phyloP scores from a whole-genome alignment of 805 yeast species.

The Monosporozyma unispora region DNA sequence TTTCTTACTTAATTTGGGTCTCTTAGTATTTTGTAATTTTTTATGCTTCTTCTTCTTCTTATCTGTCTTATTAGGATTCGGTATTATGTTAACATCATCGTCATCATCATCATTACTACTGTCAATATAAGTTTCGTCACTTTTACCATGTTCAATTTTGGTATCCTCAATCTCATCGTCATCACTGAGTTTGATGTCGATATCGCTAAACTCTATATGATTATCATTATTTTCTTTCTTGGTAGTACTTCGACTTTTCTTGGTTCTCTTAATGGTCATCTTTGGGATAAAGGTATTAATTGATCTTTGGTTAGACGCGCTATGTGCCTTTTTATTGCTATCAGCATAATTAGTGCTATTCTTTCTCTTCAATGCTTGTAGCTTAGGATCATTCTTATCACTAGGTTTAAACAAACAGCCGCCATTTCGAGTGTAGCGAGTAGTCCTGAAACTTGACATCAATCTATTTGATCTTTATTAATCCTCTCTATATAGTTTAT shows the following conservation, averaged over 20 bases:
- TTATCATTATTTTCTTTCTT: too few species aligned
- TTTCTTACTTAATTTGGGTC: too few species aligned
- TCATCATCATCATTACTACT: neutral
- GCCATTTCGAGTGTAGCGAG: neutral
- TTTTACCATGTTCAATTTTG: too few species aligned
- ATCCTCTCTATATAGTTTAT: neutral
- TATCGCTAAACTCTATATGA: too few species aligned
- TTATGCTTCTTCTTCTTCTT: neutral
- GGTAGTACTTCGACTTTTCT: too few species aligned
- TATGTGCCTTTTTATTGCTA: neutral
- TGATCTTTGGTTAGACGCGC: neutral
- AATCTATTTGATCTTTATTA: too few species aligned
- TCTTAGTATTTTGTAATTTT: neutral
- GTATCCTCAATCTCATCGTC: too few species aligned
- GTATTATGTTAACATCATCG: neutral
- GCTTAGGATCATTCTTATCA: neutral
- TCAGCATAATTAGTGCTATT: neutral
- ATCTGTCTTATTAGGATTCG: neutral
- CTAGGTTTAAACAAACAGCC: neutral
- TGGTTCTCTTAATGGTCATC: neutral
- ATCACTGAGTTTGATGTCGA: too few species aligned
- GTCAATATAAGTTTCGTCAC: neutral
- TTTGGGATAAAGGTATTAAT: neutral
- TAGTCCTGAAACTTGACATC: neutral
- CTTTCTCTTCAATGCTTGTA: neutral